These are phyloP conservation scores for Blastomyces emzantsi DNA, from an alignment of 2,329 filamentous ascomycete genomes.

Conservation along the genomic window DNA sequence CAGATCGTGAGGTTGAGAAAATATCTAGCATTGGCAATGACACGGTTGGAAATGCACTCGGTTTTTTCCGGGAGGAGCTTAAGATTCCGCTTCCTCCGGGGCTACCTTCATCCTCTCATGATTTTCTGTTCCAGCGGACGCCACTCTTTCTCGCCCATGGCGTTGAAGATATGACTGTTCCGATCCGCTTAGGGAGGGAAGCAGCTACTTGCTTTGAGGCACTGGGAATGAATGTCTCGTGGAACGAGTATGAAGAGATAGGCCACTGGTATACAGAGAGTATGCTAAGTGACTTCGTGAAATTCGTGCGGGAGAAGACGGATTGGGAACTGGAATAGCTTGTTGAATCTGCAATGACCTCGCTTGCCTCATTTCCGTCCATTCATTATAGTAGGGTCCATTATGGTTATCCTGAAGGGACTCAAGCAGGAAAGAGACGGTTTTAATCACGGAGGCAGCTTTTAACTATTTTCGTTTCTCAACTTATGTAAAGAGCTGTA, in stretches of 20 bases:
- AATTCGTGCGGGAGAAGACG: conserved; percentile 22
- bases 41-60: conserved; percentile 9
- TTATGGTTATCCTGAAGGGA: not conserved
- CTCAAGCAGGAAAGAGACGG: not conserved
- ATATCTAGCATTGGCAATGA: not conserved
- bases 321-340: not conserved
- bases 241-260: conserved; percentile 34
- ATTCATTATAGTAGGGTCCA: not conserved
- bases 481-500: too few species aligned
- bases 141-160: conserved; percentile 44
- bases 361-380: not conserved
- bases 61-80: conserved; percentile 10
- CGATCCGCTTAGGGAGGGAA: conserved; percentile 28
- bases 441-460: not conserved
- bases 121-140: conserved; percentile 18
- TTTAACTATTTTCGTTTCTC: too few species aligned
- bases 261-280: conserved; percentile 40
- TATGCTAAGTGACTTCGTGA: conserved; percentile 35
- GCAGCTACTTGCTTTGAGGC: conserved; percentile 28
- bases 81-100: not conserved
- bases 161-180: conserved; percentile 36
- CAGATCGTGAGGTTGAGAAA: not conserved
- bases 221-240: conserved; percentile 30
- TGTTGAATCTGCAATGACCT: not conserved
- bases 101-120: not conserved